Percentiles rank a stretch among this genome's conserved stretches.
These are phyloP conservation scores for Pyrrhoderma lamaoense DNA, from an alignment of 1,284 basidiomycete genomes.

Conservation along the genomic window DNA sequence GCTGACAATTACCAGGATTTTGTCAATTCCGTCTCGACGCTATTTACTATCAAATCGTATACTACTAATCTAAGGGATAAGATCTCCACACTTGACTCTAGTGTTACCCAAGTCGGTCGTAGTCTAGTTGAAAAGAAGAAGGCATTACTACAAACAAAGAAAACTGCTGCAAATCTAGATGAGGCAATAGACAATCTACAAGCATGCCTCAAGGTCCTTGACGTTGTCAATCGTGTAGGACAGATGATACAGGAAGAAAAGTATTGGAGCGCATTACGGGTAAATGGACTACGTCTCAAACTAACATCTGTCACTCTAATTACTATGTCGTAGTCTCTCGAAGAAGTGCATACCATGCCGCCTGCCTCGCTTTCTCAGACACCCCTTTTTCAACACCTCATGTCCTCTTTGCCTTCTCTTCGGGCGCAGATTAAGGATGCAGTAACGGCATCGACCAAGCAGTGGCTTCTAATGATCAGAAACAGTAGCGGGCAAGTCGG, in stretches of 20 bases:
- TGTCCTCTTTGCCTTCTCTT: conserved; percentile 87
- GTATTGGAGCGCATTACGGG: conserved; percentile 94
- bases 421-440: conserved; percentile 86
- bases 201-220: conserved; percentile 85
- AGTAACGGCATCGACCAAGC: conserved; percentile 92
- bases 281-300: conserved; percentile 42
- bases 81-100: conserved; percentile 63
- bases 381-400: conserved; percentile 87
- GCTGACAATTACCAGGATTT: conserved; percentile 97
- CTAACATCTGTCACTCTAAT: conserved; percentile 25
- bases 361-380: conserved; percentile 87
- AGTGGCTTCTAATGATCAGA: conserved; percentile 94
- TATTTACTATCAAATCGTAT: conserved; percentile 90
- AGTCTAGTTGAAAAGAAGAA: conserved; percentile 90
- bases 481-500: conserved; percentile 87
- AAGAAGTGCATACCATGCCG: conserved; percentile 90
- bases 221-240: conserved; percentile 90
- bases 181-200: conserved; percentile 95
- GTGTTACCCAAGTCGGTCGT: conserved; percentile 71
- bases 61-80: conserved; percentile 77
- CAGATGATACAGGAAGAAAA: conserved; percentile 89
- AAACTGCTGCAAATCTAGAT: conserved; percentile 89
- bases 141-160: conserved; percentile 80
- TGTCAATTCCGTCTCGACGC: conserved; percentile 89
- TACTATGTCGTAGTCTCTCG: conserved; percentile 62